phyloP scores from a whole-genome alignment of 2,329 filamentous ascomycete genomes.

The Aureobasidium leucospermi region DNA sequence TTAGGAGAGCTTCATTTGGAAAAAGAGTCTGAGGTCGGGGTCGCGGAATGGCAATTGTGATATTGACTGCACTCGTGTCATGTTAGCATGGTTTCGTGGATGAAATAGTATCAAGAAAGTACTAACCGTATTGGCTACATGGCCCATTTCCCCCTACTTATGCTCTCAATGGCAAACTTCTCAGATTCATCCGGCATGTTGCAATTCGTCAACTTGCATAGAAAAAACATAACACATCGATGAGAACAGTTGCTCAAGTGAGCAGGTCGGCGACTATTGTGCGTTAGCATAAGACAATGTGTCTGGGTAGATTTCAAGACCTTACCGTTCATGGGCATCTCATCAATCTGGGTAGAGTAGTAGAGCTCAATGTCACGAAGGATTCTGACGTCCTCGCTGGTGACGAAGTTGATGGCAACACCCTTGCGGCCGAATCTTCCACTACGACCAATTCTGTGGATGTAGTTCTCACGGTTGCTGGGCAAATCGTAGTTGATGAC shows the following conservation, averaged over 20 bases:
- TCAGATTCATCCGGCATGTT: background rate
- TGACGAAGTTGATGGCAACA: conserved; percentile 99
- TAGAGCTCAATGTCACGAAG: conserved; percentile 95
- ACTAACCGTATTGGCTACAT: conserved; percentile 16
- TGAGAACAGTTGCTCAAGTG: conserved; percentile 19
- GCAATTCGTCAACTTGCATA: background rate
- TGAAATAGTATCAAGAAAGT: background rate
- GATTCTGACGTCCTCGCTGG: conserved; percentile 94
- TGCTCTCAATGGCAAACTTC: background rate
- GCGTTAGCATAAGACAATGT: background rate
- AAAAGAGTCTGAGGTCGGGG: background rate
- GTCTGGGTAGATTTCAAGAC: too few species aligned
- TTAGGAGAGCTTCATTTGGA: background rate
- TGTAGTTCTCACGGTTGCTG: conserved; percentile 98
- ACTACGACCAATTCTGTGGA: conserved; percentile 93
- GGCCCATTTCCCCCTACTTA: conserved; percentile 14
- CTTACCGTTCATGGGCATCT: conserved; percentile 85
- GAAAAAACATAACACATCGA: background rate
- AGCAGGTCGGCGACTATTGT: conserved; percentile 28
- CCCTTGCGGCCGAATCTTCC: conserved; percentile 96
- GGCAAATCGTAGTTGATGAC: conserved; percentile 99
- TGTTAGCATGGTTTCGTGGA: background rate
- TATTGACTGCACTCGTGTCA: background rate
- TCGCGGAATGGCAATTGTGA: background rate
- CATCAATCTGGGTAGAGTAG: conserved; percentile 94